Base-by-base conservation (phyloP, 129 eudicot species). In the Centella asiatica region DNA sequence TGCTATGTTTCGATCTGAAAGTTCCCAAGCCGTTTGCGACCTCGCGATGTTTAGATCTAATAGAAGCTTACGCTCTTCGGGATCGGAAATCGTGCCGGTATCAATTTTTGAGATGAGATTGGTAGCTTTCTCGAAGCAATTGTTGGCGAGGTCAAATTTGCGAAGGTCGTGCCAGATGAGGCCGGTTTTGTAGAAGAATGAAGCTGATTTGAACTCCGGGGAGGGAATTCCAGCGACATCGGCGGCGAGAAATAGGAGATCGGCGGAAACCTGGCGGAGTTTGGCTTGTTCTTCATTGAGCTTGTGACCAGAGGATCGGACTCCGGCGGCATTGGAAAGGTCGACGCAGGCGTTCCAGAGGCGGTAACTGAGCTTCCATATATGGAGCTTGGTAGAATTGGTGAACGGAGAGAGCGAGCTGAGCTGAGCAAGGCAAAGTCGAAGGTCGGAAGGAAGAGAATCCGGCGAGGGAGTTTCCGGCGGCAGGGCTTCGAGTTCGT, bases 281-380 rank as follows among this genome's bases (percentile, higher is more conserved):
- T 77, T 80, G 17, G 89, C 90, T 75, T 84, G 99, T 44, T 78
- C 79, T 19, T 78, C 83, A 40, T 68, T 64, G 53, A 58, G 15
- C 53, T 71, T 72, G 34, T n/a, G 27, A 76, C 57, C 5, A 58
- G 80, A 26, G 71, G 84, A 72, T 25, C 76, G 67, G 22, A 74
- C 40, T 1, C 42, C 59, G 27, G 47, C 44, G 51, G 85, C 71
- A 55, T 92, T 87, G 72, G 88, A 77, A 63, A 87, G 61, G 72
- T 92, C 99, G 67, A 92, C 94, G 67, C 95, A 85, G 11, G 86
- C 68, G 74, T 87, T 92, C 96, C 96, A 92, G 49, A 92, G 80
- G 56, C 99, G 95, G 77, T 84, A 92, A 57, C 86, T 73, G 76
- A 92, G 80, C 64, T 87, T 87, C 96, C 99, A 92, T 44, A 87